Evolutionary conservation across 2,329 filamentous ascomycete species (phyloP), one percentile per base, ranked within the genome.

Genomic region (Tolypocladium endophyticum): DNA sequence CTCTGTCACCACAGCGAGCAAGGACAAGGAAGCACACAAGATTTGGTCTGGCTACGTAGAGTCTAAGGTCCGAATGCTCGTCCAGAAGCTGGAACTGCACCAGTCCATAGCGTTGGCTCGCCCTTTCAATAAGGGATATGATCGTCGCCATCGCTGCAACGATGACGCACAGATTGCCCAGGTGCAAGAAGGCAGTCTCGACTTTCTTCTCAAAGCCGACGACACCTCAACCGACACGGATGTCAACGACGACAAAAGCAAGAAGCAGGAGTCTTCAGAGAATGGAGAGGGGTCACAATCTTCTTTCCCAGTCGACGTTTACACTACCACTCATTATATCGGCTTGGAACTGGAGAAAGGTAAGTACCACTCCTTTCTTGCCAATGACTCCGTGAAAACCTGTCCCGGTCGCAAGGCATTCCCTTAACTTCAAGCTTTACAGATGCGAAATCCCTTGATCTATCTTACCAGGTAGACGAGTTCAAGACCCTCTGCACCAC

Each of bases 251-350:
- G 55, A 56, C 55, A 25, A 28, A 12, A 14, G 16, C 43, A 36
- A 62, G 14, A 58, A 56, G 38, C 74, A 61, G 35, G 55, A 59
- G 57, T 74, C 77, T 59, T 74, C 73, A 11, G 79, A 81, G 66
- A 78, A 75, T 39, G 74, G 76, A 58, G 80, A 78, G 54, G n/a
- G 28, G 14, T 76, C 65, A 20, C 63, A 69, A 33, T n/a, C 61
- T 53, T 58, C 61, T 33, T 58, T 38, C 9, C 61, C 63, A 20
- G 70, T 67, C 52, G 77, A 79, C 59, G 77, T 97, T 35, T 96
- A 90, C 71, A 97, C 93, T 0, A 92, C 91, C 30, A 97, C 92
- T 1, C 93, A 92, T 72, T 99, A 97, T 71, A 91, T 99, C 69
- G 94, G 94, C 41, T 80, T 97, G 55, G 88, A 93, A 67, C 76